Base-by-base conservation (phyloP, 106 monocot genomes). In the Cymbidium sinense region DNA sequence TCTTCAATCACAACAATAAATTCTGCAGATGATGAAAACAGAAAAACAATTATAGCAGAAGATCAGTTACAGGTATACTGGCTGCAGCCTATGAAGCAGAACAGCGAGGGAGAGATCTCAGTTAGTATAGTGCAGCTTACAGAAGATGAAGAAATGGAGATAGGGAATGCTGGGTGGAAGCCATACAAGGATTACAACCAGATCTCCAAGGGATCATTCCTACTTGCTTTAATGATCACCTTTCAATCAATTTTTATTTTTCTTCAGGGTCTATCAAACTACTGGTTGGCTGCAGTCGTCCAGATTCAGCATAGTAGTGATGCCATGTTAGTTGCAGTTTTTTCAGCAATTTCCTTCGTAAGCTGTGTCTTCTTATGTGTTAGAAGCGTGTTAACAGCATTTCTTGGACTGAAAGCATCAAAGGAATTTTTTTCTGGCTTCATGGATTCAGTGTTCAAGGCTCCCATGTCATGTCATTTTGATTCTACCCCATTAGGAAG, bases 401-500 rank as follows among this genome's bases (percentile, higher is more conserved):
- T 77, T 50, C 70, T 89, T 73, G 95, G 95, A 69, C 70, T 96
- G 50, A 89, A 29, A 70, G 93, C 95, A 29, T 96, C 95, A 30
- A 91, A 79, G 75, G 69, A 69, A 31, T 69, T 89, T 83, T 94
- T 91, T 34, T 78, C 85, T 23, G 76, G 83, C 12, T 82, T 91
- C 76, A 91, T 91, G 88, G 84, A 94, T 83, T 94, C 93, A 20
- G 78, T 94, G 33, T 88, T 94, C 76, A 85, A 77, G 43, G 88
- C 94, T 62, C 89, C 91, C 21, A 91, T 94, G 91, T 30, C 80
- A 7, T 91, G 91, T 5, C 5, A n/a, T 80, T 91, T 94, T 41
- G 93, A 94, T 85, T 91, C 93, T 50, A 94, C 93, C 23, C 93
- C 93, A 2, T 54, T 83, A 0, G 93, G 93, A 77, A 85, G 93